Evolutionary conservation across 2,329 filamentous ascomycete genomes (phyloP).

Genomic region (Arthrobotrys megalospora): DNA sequence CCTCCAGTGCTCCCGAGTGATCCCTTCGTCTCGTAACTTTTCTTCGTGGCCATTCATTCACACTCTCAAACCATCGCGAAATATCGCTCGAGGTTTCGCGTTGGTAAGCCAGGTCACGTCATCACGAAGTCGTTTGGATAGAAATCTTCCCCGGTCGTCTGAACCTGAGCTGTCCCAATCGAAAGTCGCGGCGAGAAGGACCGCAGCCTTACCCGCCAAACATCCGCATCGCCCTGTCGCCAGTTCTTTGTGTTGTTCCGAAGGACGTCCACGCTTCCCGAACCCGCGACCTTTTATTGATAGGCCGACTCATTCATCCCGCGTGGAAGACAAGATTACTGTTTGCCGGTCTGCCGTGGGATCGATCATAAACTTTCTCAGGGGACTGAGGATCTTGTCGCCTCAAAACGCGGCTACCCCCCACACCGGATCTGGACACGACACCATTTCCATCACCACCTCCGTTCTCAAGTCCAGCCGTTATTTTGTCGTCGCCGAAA

Average conservation of each 20-base stretch:
- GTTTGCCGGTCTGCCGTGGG: neutral
- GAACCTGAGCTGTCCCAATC: slow-evolving; percentile 54
- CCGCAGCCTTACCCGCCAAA: slow-evolving; percentile 61
- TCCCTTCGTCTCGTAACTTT: slow-evolving; percentile 34
- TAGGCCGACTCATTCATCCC: slow-evolving; percentile 20
- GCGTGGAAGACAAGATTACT: slow-evolving; percentile 21
- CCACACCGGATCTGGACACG: neutral
- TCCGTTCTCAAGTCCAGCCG: neutral
- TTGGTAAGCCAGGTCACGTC: slow-evolving; percentile 52
- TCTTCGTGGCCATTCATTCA: slow-evolving; percentile 27
- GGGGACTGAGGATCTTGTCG: neutral
- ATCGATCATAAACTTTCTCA: slow-evolving; percentile 7
- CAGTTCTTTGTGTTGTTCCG: slow-evolving; percentile 54
- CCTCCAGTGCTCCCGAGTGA: slow-evolving; percentile 28
- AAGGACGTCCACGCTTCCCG: slow-evolving; percentile 13
- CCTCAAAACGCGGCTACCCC: neutral
- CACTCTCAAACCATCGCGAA: slow-evolving; percentile 46
- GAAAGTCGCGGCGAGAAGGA: slow-evolving; percentile 53
- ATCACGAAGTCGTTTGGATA: slow-evolving; percentile 53
- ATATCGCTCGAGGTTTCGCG: slow-evolving; percentile 51
- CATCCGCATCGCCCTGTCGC: slow-evolving; percentile 51
- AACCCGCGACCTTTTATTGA: slow-evolving; percentile 40
- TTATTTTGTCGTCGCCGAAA: neutral
- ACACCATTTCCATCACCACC: slow-evolving; percentile 1
- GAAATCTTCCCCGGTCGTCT: slow-evolving; percentile 48